phyloP scores from a whole-genome alignment of 2,329 filamentous ascomycete species.

The Penicillium sp. region DNA sequence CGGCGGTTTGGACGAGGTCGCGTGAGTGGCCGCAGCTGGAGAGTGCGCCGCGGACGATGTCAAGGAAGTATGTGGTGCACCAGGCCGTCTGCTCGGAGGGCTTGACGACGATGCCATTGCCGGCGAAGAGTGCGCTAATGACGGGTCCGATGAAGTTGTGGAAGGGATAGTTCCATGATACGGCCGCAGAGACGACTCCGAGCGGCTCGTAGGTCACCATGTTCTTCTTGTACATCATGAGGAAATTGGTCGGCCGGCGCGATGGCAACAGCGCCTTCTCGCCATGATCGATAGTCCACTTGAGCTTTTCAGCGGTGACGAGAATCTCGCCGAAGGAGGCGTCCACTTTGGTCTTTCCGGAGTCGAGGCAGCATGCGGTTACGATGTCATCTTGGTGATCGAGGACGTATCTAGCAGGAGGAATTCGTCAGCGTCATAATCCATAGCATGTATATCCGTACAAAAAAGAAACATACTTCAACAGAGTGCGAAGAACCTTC shows the following conservation, averaged over 20 bases:
- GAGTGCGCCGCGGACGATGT: slow-evolving; percentile 79
- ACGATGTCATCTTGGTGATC: slow-evolving; percentile 90
- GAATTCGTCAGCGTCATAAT: slow-evolving; percentile 1
- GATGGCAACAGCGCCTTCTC: slow-evolving; percentile 77
- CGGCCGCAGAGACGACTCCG: slow-evolving; percentile 88
- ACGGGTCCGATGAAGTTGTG: slow-evolving; percentile 93
- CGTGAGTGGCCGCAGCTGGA: slow-evolving; percentile 81
- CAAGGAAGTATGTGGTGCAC: slow-evolving; percentile 82
- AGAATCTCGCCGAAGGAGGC: slow-evolving; percentile 93
- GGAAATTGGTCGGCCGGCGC: slow-evolving; percentile 79
- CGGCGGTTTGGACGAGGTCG: slow-evolving; percentile 79
- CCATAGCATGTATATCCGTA: background rate
- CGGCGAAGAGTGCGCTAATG: slow-evolving; percentile 87
- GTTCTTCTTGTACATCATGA: slow-evolving; percentile 96
- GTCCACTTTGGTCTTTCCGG: slow-evolving; percentile 95
- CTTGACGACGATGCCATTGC: slow-evolving; percentile 92
- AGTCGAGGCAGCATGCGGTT: slow-evolving; percentile 84
- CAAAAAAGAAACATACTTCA: slow-evolving; percentile 58
- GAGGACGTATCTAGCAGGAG: slow-evolving; percentile 67
- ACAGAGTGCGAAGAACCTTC: slow-evolving; percentile 78
- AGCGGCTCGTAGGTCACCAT: slow-evolving; percentile 89
- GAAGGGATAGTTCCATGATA: slow-evolving; percentile 97
- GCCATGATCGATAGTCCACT: slow-evolving; percentile 91
- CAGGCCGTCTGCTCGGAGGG: slow-evolving; percentile 95
- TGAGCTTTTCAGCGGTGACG: slow-evolving; percentile 89